phyloP scores from a whole-genome alignment of 2,329 filamentous ascomycete species.

The Pestalotiopsis sp. region DNA sequence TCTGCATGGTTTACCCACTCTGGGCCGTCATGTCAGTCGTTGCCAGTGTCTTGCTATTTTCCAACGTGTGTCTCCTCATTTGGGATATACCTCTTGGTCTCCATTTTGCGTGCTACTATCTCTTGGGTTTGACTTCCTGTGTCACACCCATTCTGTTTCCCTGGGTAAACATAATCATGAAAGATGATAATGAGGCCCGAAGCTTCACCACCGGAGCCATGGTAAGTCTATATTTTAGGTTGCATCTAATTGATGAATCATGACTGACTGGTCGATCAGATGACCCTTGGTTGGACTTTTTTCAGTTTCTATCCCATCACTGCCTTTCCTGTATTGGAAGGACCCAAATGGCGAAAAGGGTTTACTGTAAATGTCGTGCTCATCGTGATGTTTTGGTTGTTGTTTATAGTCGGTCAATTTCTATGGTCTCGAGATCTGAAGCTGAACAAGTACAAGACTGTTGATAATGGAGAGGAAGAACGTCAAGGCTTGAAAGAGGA shows the following conservation, averaged over 20 bases:
- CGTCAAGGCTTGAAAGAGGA: neutral
- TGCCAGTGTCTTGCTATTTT: conserved; percentile 20
- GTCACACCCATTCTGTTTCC: conserved; percentile 26
- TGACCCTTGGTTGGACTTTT: conserved; percentile 23
- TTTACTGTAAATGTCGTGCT: conserved; percentile 22
- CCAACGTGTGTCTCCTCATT: conserved; percentile 21
- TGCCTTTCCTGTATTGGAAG: conserved; percentile 22
- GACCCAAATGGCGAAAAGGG: conserved; percentile 24
- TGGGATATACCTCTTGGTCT: conserved; percentile 22
- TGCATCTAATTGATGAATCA: neutral
- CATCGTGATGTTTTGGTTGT: neutral
- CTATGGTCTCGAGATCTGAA: conserved; percentile 7
- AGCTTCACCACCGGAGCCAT: conserved; percentile 26
- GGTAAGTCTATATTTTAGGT: conserved; percentile 6
- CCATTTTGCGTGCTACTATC: conserved; percentile 21
- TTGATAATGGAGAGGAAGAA: neutral
- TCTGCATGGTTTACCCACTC: conserved; percentile 36
- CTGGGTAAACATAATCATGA: conserved; percentile 25
- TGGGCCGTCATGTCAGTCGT: conserved; percentile 32
- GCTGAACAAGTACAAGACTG: neutral
- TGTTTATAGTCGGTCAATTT: conserved; percentile 10
- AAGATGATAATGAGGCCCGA: conserved; percentile 25
- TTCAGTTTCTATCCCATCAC: conserved; percentile 22
- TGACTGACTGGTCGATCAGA: neutral
- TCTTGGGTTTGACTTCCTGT: conserved; percentile 25